Evolutionary conservation across 148 eudicot species (phyloP).

Genomic region (Fagopyrum tataricum): DNA sequence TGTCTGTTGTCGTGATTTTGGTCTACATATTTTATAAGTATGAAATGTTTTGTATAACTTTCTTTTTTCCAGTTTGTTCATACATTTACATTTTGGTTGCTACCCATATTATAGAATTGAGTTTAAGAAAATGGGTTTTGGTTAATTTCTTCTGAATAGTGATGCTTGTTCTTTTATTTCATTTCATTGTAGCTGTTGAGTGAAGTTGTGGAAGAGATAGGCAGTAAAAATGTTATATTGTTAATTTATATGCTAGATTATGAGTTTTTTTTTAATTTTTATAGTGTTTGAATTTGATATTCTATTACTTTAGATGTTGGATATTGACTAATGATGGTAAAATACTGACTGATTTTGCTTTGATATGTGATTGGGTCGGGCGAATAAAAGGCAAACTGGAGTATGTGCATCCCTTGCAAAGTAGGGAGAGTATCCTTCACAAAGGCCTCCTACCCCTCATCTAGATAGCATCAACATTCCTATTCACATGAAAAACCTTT

Average conservation of each 20-base stretch:
- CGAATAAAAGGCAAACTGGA: slow-evolving; percentile 45
- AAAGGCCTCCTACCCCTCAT: slow-evolving; percentile 88
- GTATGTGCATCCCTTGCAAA: slow-evolving; percentile 64
- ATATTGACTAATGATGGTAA: not conserved
- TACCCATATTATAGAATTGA: slow-evolving; percentile 7
- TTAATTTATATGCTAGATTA: not conserved
- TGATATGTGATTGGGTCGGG: slow-evolving; percentile 26
- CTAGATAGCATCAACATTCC: slow-evolving; percentile 93
- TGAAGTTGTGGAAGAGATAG: slow-evolving; percentile 2
- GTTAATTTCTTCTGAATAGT: not conserved
- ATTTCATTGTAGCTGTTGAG: not conserved
- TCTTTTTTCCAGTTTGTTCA: no score
- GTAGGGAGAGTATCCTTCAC: slow-evolving; percentile 72
- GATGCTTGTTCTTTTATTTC: not conserved
- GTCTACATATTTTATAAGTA: no score
- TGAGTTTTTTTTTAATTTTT: slow-evolving; percentile 7
- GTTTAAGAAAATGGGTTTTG: not conserved
- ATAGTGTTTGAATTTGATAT: slow-evolving; percentile 9
- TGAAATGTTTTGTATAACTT: no score
- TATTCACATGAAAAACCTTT: slow-evolving; percentile 92
- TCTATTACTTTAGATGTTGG: not conserved
- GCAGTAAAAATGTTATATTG: not conserved
- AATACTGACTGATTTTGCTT: not conserved
- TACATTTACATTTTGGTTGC: no score
- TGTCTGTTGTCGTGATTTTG: not conserved